Evolutionary conservation across 371 early-diverging fungal genomes (phyloP).

Genomic region (Nematocida ausubeli): DNA sequence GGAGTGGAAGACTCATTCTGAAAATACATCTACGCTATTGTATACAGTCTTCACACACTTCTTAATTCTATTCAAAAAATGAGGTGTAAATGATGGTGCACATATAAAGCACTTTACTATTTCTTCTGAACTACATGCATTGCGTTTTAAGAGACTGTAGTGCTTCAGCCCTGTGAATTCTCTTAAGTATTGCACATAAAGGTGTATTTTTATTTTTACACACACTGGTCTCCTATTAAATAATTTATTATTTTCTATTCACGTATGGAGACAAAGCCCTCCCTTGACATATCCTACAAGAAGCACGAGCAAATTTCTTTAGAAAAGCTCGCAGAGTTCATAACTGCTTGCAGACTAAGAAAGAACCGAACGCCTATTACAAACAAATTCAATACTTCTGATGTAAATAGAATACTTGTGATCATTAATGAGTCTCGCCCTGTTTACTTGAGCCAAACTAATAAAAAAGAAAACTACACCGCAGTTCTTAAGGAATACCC

Average conservation of each 20-base stretch:
- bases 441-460: neutral
- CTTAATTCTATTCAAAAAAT: too few species aligned
- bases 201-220: too few species aligned
- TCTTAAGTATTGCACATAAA: too few species aligned
- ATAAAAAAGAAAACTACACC: neutral
- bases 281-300: neutral
- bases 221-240: too few species aligned
- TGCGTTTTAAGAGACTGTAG: too few species aligned
- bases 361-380: neutral
- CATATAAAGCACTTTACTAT: too few species aligned
- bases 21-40: too few species aligned
- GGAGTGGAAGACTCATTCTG: too few species aligned
- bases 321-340: neutral
- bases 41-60: too few species aligned
- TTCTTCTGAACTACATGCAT: too few species aligned
- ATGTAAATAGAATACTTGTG: slow-evolving; percentile 2
- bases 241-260: neutral
- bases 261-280: neutral
- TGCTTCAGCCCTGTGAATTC: too few species aligned
- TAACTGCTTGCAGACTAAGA: slow-evolving; percentile 6
- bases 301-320: slow-evolving; percentile 5
- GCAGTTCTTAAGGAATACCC: neutral
- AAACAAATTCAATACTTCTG: neutral
- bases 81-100: too few species aligned
- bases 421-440: neutral